Evolutionary conservation across 495 filamentous ascomycete genomes (phyloP).

Genomic region (Neurospora discreta): DNA sequence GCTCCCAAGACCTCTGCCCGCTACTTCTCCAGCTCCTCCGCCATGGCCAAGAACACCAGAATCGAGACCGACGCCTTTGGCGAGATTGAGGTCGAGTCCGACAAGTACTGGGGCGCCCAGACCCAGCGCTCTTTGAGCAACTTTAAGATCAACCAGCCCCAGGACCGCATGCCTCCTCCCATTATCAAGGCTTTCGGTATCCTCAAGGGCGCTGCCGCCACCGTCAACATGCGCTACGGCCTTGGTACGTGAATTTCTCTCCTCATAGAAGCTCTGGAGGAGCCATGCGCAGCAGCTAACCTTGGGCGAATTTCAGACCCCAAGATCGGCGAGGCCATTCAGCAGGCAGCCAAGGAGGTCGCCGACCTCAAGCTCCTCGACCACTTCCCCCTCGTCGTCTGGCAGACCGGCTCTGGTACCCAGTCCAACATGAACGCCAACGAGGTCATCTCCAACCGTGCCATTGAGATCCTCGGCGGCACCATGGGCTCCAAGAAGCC

Average conservation of each 20-base stretch:
- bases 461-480: constrained; percentile 94
- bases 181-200: constrained; percentile 92
- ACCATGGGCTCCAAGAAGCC: constrained; percentile 93
- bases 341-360: constrained; percentile 89
- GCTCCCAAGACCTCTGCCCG: constrained; percentile 5
- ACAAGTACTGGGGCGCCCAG: constrained; percentile 99
- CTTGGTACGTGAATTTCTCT: constrained; percentile 57
- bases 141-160: constrained; percentile 98
- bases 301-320: constrained; percentile 45
- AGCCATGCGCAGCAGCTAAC: constrained; percentile 7
- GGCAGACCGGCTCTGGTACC: constrained; percentile 97
- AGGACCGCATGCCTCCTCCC: constrained; percentile 94
- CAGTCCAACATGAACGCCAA: constrained; percentile 99
- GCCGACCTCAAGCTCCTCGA: constrained; percentile 88
- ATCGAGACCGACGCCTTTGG: constrained; percentile 96
- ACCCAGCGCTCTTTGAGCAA: constrained; percentile 95
- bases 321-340: constrained; percentile 83
- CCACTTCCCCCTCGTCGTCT: constrained; percentile 97
- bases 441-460: constrained; percentile 98
- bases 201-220: constrained; percentile 91
- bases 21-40: constrained; percentile 34
- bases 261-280: constrained; percentile 2
- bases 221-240: constrained; percentile 89
- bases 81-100: constrained; percentile 79
- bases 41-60: constrained; percentile 47